phyloP scores from a whole-genome alignment of 208 protist genomes.

The Novymonas esmeraldas region DNA sequence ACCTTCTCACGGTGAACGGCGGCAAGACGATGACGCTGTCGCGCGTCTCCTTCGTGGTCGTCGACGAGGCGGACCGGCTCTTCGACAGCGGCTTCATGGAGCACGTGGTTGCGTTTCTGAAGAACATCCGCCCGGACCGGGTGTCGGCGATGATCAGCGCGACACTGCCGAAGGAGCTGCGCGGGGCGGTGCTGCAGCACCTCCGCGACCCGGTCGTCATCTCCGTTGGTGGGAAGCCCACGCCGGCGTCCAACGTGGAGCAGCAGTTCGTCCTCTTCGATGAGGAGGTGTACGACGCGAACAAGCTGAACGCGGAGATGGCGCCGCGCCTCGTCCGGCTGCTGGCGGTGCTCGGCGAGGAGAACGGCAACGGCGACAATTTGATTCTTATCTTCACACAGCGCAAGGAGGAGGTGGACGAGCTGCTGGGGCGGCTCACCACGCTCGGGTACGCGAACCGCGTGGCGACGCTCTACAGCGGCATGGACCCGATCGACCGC shows the following conservation, averaged over 20 bases:
- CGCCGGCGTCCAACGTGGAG: constrained; percentile 88
- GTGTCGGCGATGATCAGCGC: constrained; percentile 92
- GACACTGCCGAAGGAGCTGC: constrained; percentile 92
- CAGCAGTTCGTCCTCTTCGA: constrained; percentile 93
- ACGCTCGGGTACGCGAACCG: constrained; percentile 77
- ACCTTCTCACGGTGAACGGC: constrained; percentile 88
- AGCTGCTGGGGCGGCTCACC: constrained; percentile 81
- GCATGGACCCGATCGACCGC: constrained; percentile 92
- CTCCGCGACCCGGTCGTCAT: constrained; percentile 87
- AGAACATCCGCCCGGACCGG: constrained; percentile 88
- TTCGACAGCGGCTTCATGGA: constrained; percentile 95
- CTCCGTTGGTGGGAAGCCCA: constrained; percentile 82
- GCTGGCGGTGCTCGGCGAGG: constrained; percentile 88
- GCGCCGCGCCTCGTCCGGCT: constrained; percentile 78
- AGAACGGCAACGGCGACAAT: constrained; percentile 58
- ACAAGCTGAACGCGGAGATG: constrained; percentile 50
- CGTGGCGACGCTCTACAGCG: constrained; percentile 85
- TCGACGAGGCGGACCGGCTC: constrained; percentile 95
- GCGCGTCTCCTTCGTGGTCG: constrained; percentile 84
- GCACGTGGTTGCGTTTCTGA: constrained; percentile 90
- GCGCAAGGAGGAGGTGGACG: constrained; percentile 89
- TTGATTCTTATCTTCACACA: constrained; percentile 93
- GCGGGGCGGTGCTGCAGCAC: constrained; percentile 68
- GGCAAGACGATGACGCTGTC: constrained; percentile 63
- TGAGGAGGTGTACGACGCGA: constrained; percentile 80